Evolutionary conservation across 225 moss, liverwort and hornwort genomes (phyloP), one percentile per base, ranked within the genome.

Genomic region (Sphagnum tenellum): DNA sequence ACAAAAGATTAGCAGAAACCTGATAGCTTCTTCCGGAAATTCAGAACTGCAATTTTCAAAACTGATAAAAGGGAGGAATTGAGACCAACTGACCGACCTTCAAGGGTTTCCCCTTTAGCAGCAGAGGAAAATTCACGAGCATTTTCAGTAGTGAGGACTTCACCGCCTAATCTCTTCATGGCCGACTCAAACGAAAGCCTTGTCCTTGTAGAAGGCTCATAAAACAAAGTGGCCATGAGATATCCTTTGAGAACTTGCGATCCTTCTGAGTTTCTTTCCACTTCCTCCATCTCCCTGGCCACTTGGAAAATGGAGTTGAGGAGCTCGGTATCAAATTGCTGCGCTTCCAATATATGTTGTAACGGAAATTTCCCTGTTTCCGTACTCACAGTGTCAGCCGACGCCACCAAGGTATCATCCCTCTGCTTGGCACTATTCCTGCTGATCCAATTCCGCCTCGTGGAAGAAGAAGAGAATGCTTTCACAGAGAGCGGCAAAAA

Each of bases 91-190:
- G 29, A 29, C 29, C 29, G 29, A 95, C 95, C 96, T 89, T 98
- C 96, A 12, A 93, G 73, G 62, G 96, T 98, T 76, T 93, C 96
- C 67, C 96, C 96, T 70, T 98, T 98, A 3, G 96, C 81, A 65
- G 96, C 92, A 4, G 93, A 98, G 4, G 93, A 92, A 65, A 98
- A 98, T 75, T 98, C 96, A 63, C 89, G 81, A n/a, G 96, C 96
- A 67, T 93, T 98, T 67, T 98, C 96, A 46, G 96, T 98, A 2
- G 96, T 93, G 55, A 98, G 78, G 59, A 98, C 96, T 45, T 93
- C 90, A 9, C 96, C 96, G 13, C 96, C 93, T 68, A 98, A 61
- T 66, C 93, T 74, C 87, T 93, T 93, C 96, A 98, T 98, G 13
- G 96, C 96, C 44, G 96, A 98, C 68, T 98, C 96, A 63, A 98